phyloP scores from a whole-genome alignment of 176 grass and related monocot species.

The Raddia distichophylla region DNA sequence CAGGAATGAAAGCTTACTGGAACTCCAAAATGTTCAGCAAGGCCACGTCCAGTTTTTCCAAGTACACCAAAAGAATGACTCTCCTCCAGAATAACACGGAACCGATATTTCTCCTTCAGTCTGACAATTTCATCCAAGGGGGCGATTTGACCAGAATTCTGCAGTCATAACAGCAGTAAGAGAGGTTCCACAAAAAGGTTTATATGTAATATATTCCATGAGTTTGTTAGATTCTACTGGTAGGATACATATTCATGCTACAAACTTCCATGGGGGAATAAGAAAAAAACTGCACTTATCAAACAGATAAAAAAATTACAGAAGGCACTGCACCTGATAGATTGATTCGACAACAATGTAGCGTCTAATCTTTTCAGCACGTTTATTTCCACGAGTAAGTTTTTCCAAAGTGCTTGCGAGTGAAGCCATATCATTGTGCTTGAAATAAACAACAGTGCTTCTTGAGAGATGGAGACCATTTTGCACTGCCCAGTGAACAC shows the following conservation, averaged over 20 bases:
- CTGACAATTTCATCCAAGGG: constrained; percentile 91
- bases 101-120: constrained; percentile 94
- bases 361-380: constrained; percentile 79
- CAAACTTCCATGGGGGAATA: constrained; percentile 32
- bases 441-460: constrained; percentile 95
- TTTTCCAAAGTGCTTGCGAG: constrained; percentile 82
- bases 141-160: constrained; percentile 93
- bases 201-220: constrained; percentile 23
- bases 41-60: constrained; percentile 85
- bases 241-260: constrained; percentile 17
- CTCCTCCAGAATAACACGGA: constrained; percentile 90
- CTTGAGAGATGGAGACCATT: constrained; percentile 92
- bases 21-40: constrained; percentile 90
- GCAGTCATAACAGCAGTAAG: constrained; percentile 28
- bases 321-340: constrained; percentile 71
- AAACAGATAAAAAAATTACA: constrained; percentile 20
- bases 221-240: constrained; percentile 22
- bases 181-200: constrained; percentile 24
- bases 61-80: constrained; percentile 96
- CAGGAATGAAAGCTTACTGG: constrained; percentile 52
- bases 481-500: constrained; percentile 95
- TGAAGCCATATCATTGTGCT: constrained; percentile 98
- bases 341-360: constrained; percentile 96
- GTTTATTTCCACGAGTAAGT: constrained; percentile 76
- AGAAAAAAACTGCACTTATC: constrained; percentile 9